phyloP scores from a whole-genome alignment of 1,284 basidiomycete genomes.

The Veloboletus limbatus region DNA sequence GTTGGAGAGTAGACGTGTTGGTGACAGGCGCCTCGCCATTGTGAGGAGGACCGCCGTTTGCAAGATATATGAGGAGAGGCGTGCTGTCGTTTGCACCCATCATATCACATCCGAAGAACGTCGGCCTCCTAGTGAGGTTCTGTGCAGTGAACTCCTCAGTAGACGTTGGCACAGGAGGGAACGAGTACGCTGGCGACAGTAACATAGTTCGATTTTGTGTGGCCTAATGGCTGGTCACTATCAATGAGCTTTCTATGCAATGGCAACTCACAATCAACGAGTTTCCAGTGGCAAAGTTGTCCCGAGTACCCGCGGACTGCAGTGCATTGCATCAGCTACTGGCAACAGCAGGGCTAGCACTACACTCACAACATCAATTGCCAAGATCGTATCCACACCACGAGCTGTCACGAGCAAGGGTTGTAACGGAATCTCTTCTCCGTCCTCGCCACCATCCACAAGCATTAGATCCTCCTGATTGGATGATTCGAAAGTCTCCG shows the following conservation, averaged over 20 bases:
- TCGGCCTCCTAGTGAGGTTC: constrained; percentile 38
- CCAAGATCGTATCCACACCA: constrained; percentile 50
- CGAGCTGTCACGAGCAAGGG: constrained; percentile 54
- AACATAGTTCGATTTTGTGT: constrained; percentile 40
- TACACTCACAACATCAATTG: constrained; percentile 45
- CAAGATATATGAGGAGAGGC: constrained; percentile 41
- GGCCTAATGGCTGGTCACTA: constrained; percentile 24
- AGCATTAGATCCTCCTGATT: constrained; percentile 35
- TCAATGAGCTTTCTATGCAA: not conserved
- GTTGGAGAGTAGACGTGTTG: constrained; percentile 40
- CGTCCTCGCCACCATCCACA: constrained; percentile 44
- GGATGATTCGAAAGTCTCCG: constrained; percentile 38
- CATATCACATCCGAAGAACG: constrained; percentile 45
- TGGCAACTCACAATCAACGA: constrained; percentile 40
- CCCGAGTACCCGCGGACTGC: constrained; percentile 29
- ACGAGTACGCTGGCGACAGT: constrained; percentile 39
- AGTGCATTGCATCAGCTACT: not conserved
- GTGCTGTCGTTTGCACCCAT: constrained; percentile 17
- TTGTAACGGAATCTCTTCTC: constrained; percentile 48
- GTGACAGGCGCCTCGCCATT: constrained; percentile 39
- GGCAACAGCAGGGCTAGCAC: not conserved
- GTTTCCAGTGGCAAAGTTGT: constrained; percentile 40
- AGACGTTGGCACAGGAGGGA: constrained; percentile 40
- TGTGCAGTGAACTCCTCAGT: constrained; percentile 33
- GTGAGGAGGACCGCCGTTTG: constrained; percentile 44